A percentile compares a stretch with the other conserved stretches of the same genome.
Conservation (phyloP, 371 early-diverging fungal species). For the Apophysomyces variabilis region DNA sequence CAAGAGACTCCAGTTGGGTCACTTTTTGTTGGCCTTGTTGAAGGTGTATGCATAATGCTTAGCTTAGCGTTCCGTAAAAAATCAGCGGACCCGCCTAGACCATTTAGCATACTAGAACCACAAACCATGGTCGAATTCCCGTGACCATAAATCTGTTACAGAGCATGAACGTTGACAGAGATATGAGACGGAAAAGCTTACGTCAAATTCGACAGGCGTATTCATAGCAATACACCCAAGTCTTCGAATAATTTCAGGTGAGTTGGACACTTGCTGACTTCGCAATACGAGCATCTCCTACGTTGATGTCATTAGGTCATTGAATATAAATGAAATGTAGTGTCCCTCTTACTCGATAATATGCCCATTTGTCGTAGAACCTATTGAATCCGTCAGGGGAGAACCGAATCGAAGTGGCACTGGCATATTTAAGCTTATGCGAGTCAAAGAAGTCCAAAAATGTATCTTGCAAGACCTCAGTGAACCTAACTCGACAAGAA, state of each 20-base stretch:
- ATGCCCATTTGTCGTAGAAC: conserved; percentile 34
- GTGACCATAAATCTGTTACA: conserved; percentile 26
- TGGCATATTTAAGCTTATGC: conserved; percentile 29
- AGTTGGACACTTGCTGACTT: conserved; percentile 34
- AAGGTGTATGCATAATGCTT: conserved; percentile 38
- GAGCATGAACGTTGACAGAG: not conserved
- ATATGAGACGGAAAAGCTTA: not conserved
- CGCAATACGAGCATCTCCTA: conserved; percentile 30
- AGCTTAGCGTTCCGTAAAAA: conserved; percentile 35
- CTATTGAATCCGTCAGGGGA: conserved; percentile 30
- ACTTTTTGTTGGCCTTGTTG: conserved; percentile 28
- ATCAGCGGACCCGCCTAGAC: conserved; percentile 32
- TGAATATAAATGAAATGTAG: not conserved
- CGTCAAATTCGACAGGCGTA: conserved; percentile 35
- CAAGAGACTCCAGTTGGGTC: conserved; percentile 34
- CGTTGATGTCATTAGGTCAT: not conserved
- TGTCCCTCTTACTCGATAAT: conserved; percentile 17
- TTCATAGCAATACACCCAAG: conserved; percentile 37
- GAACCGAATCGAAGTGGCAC: conserved; percentile 33
- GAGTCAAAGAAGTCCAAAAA: conserved; percentile 38
- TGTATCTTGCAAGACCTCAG: conserved; percentile 30
- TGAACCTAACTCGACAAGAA: conserved; percentile 14
- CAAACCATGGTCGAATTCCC: conserved; percentile 35
- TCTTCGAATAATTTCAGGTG: conserved; percentile 33
- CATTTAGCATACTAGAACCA: conserved; percentile 36